A percentile compares a stretch with the other conserved stretches of the same genome.
phyloP scores from a whole-genome alignment of 129 eudicot genomes.

The Artemisia argyi region DNA sequence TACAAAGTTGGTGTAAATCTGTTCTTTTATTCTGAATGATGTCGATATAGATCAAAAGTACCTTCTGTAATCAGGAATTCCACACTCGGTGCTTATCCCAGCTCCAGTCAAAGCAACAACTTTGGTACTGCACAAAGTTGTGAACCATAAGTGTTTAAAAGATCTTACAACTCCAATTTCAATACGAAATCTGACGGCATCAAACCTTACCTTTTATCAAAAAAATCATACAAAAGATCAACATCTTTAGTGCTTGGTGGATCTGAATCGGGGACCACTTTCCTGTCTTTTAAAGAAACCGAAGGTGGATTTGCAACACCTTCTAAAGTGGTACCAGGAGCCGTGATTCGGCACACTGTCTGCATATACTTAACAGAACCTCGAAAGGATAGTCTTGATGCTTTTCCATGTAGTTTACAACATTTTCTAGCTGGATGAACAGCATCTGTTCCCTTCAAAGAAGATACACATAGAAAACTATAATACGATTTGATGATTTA shows the following conservation, averaged over 20 bases:
- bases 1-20: no score
- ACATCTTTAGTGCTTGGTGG: constrained; percentile 72
- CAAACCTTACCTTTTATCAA: constrained; percentile 56
- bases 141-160: neutral
- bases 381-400: constrained; percentile 13
- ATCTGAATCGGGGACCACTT: constrained; percentile 70
- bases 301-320: constrained; percentile 42
- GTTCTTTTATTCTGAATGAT: no score
- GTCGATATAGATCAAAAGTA: neutral
- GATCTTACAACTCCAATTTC: neutral
- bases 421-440: constrained; percentile 32
- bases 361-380: constrained; percentile 55
- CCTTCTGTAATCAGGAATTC: neutral
- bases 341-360: constrained; percentile 46
- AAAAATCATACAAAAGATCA: constrained; percentile 61
- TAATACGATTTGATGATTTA: neutral
- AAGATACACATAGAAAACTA: neutral
- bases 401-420: constrained; percentile 24
- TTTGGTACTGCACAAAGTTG: constrained; percentile 63
- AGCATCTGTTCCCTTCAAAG: constrained; percentile 31
- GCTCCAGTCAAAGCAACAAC: constrained; percentile 93
- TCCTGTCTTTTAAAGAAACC: constrained; percentile 48
- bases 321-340: constrained; percentile 43
- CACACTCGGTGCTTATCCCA: constrained; percentile 34
- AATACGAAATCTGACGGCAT: neutral